Base-by-base conservation (phyloP, 768 basidiomycete genomes). In the Terana coerulea region DNA sequence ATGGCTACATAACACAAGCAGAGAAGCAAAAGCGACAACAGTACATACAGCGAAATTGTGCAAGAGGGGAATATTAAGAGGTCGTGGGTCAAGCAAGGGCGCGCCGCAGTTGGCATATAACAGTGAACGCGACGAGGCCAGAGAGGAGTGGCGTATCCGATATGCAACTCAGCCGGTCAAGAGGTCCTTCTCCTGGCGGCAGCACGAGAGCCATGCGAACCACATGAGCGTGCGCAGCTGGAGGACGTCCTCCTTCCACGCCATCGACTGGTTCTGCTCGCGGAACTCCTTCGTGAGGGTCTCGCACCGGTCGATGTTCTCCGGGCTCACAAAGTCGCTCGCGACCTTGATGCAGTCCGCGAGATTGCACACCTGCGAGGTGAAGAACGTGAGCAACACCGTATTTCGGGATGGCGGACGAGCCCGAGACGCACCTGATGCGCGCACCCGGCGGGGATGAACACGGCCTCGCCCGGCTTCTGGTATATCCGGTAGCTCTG, bases 291-390 rank as follows among this genome's bases (percentile, higher is more conserved):
- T 75, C 54, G 90, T 94, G 49, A 98, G 76, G 65, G 76, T 75
- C 68, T 90, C 90, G 67, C 95, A 98, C 29, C 91, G 80, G 42
- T 71, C 73, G 33, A 98, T 84, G 64, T 95, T 97, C 72, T 97
- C 91, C 36, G 93, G 87, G 74, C 88, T 91, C 57, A 97, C 92
- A 67, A 93, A 98, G 69, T 98, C 95, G 61, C 88, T 78, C 25
- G 95, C 94, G 46, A 97, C 91, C 71, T 98, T 98, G 72, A 98
- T 84, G 62, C 91, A 95, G 67, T 97, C 93, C n/a, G 91, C 79
- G 45, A 94, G 70, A 65, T 98, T 97, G 59, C 88, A 88, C 8
- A 97, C 94, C 84, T 95, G 60, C 25, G 10, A 8, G 8, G 2
- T 49, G 39, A 10, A 24, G 24, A 35, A 30, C 25, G 9, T 44